These are phyloP conservation scores for Ceratocystiopsis sp. DNA, from an alignment of 2,329 filamentous ascomycete genomes.

Conservation along the genomic window DNA sequence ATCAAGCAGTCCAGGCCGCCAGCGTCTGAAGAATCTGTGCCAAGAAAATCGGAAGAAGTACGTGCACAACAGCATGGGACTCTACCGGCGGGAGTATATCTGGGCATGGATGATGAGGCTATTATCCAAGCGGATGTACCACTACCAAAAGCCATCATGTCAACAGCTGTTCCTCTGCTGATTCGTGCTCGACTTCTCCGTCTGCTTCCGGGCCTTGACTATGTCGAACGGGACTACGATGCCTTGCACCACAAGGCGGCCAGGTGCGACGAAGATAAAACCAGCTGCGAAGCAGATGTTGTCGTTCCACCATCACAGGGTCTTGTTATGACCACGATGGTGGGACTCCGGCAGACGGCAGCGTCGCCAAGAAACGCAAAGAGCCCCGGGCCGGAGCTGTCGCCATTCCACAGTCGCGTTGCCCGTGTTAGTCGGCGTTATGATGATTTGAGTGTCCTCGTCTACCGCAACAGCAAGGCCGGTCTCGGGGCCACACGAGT, in stretches of 20 bases:
- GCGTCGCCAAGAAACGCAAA: too few species aligned
- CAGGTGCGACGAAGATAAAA: neutral
- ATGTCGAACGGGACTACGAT: slow-evolving; percentile 15
- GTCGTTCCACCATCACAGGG: slow-evolving; percentile 52
- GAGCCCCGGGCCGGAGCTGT: too few species aligned
- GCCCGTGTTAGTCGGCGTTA: slow-evolving; percentile 28
- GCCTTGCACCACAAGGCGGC: neutral
- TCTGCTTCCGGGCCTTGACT: slow-evolving; percentile 11
- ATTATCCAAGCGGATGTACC: too few species aligned
- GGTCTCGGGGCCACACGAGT: neutral
- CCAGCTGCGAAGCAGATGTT: slow-evolving; percentile 40
- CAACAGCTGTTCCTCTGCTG: slow-evolving; percentile 8
- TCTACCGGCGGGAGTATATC: too few species aligned
- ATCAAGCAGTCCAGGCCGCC: too few species aligned
- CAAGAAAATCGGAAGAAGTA: too few species aligned
- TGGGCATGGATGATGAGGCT: too few species aligned
- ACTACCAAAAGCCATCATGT: slow-evolving; percentile 13
- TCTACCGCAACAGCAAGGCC: slow-evolving; percentile 32
- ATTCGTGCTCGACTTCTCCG: slow-evolving; percentile 9
- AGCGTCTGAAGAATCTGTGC: too few species aligned
- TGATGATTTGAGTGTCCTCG: slow-evolving; percentile 30
- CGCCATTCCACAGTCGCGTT: slow-evolving; percentile 1
- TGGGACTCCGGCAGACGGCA: slow-evolving; percentile 47
- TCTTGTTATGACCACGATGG: slow-evolving; percentile 51
- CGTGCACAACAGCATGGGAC: too few species aligned